Conservation (phyloP, 2,329 filamentous ascomycete genomes). For the Nigrospora osmanthi region DNA sequence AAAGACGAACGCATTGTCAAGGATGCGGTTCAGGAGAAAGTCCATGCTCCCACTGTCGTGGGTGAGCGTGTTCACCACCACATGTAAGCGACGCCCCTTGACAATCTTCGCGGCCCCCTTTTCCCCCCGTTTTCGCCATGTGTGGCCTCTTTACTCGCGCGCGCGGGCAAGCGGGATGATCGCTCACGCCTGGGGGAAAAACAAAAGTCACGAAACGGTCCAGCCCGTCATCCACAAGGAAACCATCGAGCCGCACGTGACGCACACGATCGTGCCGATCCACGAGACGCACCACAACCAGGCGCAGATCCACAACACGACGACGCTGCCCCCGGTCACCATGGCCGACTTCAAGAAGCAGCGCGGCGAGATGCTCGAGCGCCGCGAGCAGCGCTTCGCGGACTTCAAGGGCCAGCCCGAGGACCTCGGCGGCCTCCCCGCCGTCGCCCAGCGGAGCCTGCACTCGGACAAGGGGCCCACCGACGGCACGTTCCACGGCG, state of each 20-base stretch:
- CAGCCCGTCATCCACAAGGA: constrained; percentile 67
- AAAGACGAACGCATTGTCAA: constrained; percentile 37
- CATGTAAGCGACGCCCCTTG: not conserved
- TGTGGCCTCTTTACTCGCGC: too few relatives aligned
- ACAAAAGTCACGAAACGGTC: constrained; percentile 56
- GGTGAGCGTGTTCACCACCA: constrained; percentile 57
- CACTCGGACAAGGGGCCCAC: constrained; percentile 6
- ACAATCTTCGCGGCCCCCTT: not conserved
- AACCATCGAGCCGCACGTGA: constrained; percentile 55
- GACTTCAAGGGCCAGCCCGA: constrained; percentile 56
- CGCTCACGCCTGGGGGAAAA: constrained; percentile 17
- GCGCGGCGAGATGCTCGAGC: constrained; percentile 41
- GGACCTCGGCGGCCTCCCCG: constrained; percentile 27
- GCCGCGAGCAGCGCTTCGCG: constrained; percentile 47
- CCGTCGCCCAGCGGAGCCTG: constrained; percentile 6
- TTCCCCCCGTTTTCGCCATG: not conserved
- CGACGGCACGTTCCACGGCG: constrained; percentile 3
- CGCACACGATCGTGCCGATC: constrained; percentile 65
- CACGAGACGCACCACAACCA: constrained; percentile 65
- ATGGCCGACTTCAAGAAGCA: constrained; percentile 53
- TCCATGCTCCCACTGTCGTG: constrained; percentile 38
- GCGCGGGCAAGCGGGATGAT: constrained; percentile 19
- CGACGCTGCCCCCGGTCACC: constrained; percentile 55
- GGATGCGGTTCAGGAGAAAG: constrained; percentile 39
- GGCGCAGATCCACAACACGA: constrained; percentile 57